Evolutionary conservation across 495 filamentous ascomycete species (phyloP).

Genomic region (Hypoxylon crocopeplum): DNA sequence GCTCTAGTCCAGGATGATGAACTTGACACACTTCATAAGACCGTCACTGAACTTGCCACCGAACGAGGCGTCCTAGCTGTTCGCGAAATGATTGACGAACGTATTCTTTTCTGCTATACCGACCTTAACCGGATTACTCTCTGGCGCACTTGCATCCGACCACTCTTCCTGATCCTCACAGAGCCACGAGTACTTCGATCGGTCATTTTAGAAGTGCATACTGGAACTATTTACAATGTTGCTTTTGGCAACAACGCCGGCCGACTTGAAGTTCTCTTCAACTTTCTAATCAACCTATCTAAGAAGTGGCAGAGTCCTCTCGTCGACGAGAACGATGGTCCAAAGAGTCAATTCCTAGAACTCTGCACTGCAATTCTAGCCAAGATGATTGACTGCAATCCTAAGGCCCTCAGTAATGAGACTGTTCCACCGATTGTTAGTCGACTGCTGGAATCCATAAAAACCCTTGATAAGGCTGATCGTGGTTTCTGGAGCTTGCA

Average conservation of each 20-base stretch:
- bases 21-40: conserved; percentile 7
- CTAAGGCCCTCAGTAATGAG: conserved; percentile 26
- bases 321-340: not conserved
- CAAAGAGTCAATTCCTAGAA: conserved; percentile 25
- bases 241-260: conserved; percentile 9
- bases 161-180: conserved; percentile 20
- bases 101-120: not conserved
- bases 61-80: conserved; percentile 11
- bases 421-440: conserved; percentile 14
- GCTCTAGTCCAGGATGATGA: conserved; percentile 15
- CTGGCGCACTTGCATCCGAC: conserved; percentile 18
- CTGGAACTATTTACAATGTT: conserved; percentile 22
- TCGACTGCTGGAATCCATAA: conserved; percentile 6
- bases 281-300: conserved; percentile 15
- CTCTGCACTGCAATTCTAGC: conserved; percentile 32
- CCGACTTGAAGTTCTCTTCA: conserved; percentile 18
- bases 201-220: conserved; percentile 15
- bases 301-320: conserved; percentile 2
- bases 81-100: conserved; percentile 18
- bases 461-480: conserved; percentile 2
- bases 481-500: conserved; percentile 27
- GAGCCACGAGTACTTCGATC: conserved; percentile 22
- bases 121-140: conserved; percentile 2
- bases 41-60: conserved; percentile 11
- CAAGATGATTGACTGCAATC: conserved; percentile 39